Percentiles rank a stretch among this genome's conserved stretches.
These are phyloP conservation scores for Goffeauzyma gilvescens DNA, from an alignment of 768 basidiomycete species.

Conservation along the genomic window DNA sequence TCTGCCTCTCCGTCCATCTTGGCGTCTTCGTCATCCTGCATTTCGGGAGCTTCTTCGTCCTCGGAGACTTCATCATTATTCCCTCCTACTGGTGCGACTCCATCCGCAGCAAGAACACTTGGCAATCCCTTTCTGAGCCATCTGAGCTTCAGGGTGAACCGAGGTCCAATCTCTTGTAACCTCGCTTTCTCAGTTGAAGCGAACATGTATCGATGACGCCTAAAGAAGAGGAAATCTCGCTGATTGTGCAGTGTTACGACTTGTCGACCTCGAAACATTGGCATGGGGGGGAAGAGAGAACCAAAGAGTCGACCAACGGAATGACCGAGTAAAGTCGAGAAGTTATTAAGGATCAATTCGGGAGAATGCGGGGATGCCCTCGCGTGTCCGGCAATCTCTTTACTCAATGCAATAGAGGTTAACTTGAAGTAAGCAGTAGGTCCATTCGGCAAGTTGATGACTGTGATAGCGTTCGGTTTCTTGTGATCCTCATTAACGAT, in stretches of 20 bases:
- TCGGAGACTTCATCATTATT: constrained; percentile 16
- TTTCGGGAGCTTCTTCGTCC: constrained; percentile 12
- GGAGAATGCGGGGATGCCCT: too few species aligned
- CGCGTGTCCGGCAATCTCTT: constrained; percentile 76
- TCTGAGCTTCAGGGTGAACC: constrained; percentile 82
- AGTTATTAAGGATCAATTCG: constrained; percentile 88
- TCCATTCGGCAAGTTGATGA: constrained; percentile 74
- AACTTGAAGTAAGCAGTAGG: constrained; percentile 93
- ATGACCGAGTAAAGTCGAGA: constrained; percentile 82
- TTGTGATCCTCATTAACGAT: constrained; percentile 94
- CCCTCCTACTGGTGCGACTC: constrained; percentile 24
- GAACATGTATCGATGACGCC: constrained; percentile 84
- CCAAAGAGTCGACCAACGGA: constrained; percentile 89
- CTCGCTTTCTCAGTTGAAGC: constrained; percentile 75
- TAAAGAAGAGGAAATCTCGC: constrained; percentile 92
- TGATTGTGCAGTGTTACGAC: constrained; percentile 95
- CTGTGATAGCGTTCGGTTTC: constrained; percentile 78
- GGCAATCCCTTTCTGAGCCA: constrained; percentile 79
- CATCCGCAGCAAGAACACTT: constrained; percentile 40
- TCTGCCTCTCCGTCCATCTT: constrained; percentile 56
- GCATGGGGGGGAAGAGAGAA: constrained; percentile 81
- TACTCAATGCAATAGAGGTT: constrained; percentile 65
- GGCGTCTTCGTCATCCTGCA: constrained; percentile 47
- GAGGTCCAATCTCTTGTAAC: constrained; percentile 91
- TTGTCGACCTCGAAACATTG: constrained; percentile 86